These are phyloP conservation scores for Quercus bicolor DNA, from an alignment of 306 rosid species.

Conservation along the genomic window DNA sequence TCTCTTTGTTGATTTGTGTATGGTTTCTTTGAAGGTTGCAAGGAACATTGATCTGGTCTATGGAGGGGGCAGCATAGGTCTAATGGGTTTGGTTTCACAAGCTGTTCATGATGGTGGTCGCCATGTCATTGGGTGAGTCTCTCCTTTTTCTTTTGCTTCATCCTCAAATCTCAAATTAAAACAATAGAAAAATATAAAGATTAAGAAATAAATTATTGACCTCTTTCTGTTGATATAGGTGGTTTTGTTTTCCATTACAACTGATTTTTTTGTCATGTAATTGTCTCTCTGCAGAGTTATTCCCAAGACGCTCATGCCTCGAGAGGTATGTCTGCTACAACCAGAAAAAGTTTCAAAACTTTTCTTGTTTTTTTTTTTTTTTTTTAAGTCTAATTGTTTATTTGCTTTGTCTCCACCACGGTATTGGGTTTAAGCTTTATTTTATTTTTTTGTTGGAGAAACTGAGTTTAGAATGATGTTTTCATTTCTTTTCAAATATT, in stretches of 20 bases:
- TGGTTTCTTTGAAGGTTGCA: slow-evolving; percentile 63
- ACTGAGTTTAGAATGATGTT: neutral
- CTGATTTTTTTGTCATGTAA: slow-evolving; percentile 56
- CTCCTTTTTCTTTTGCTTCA: neutral
- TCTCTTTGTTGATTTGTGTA: slow-evolving; percentile 11
- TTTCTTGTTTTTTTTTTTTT: slow-evolving; percentile 11
- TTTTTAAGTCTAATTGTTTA: slow-evolving; percentile 16
- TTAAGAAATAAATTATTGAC: slow-evolving; percentile 31
- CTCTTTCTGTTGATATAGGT: slow-evolving; percentile 26
- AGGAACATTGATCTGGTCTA: slow-evolving; percentile 95
- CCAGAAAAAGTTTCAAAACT: slow-evolving; percentile 47
- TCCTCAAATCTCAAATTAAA: slow-evolving; percentile 17
- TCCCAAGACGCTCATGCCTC: slow-evolving; percentile 99
- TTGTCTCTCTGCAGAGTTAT: slow-evolving; percentile 87
- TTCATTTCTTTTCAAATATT: neutral
- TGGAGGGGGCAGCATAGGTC: slow-evolving; percentile 99
- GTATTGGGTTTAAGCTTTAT: slow-evolving; percentile 7
- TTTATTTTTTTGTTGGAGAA: neutral
- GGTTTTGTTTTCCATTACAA: slow-evolving; percentile 37
- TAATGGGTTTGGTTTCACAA: slow-evolving; percentile 98
- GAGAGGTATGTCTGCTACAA: slow-evolving; percentile 79
- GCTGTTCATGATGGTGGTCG: slow-evolving; percentile 99
- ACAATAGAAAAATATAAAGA: slow-evolving; percentile 1
- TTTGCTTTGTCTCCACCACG: slow-evolving; percentile 22
- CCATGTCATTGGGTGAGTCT: slow-evolving; percentile 86